Evolutionary conservation across 1,284 basidiomycete species (phyloP).

Genomic region (Xanthoconium separans): DNA sequence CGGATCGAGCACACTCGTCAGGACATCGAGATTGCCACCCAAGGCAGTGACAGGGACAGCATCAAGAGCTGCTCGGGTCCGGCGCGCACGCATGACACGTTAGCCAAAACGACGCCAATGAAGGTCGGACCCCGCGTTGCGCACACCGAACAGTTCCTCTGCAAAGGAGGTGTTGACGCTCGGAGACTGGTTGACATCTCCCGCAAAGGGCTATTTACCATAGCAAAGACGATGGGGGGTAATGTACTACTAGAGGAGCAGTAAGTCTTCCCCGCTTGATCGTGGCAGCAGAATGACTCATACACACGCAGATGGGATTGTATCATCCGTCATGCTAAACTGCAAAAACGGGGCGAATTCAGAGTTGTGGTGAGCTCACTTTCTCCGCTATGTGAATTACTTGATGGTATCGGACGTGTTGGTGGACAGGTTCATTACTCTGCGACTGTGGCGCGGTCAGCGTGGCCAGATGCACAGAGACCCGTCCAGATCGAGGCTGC

Average conservation of each 20-base stretch:
- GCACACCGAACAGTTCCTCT: constrained; percentile 36
- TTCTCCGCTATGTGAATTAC: constrained; percentile 7
- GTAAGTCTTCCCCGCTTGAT: constrained; percentile 25
- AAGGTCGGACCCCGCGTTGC: constrained; percentile 34
- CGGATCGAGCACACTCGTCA: constrained; percentile 21
- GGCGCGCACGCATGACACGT: constrained; percentile 28
- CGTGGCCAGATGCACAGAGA: constrained; percentile 34
- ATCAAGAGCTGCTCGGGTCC: constrained; percentile 38
- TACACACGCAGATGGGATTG: constrained; percentile 35
- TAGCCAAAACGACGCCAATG: constrained; percentile 23
- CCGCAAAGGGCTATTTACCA: constrained; percentile 32
- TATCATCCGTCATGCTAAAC: constrained; percentile 31
- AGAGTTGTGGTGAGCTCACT: constrained; percentile 30
- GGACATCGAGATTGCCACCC: constrained; percentile 24
- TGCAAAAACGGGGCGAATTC: constrained; percentile 33
- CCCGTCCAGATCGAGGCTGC: constrained; percentile 36
- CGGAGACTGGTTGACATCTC: constrained; percentile 34
- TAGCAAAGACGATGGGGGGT: constrained; percentile 36
- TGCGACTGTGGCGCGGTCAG: constrained; percentile 36
- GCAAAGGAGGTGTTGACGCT: constrained; percentile 37
- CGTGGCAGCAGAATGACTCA: constrained; percentile 10
- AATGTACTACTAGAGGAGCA: constrained; percentile 37
- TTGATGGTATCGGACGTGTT: constrained; percentile 13
- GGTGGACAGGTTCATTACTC: constrained; percentile 31
- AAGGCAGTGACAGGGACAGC: constrained; percentile 24